Evolutionary conservation across 1,284 basidiomycete genomes (phyloP).

Genomic region (Malassezia sp.): DNA sequence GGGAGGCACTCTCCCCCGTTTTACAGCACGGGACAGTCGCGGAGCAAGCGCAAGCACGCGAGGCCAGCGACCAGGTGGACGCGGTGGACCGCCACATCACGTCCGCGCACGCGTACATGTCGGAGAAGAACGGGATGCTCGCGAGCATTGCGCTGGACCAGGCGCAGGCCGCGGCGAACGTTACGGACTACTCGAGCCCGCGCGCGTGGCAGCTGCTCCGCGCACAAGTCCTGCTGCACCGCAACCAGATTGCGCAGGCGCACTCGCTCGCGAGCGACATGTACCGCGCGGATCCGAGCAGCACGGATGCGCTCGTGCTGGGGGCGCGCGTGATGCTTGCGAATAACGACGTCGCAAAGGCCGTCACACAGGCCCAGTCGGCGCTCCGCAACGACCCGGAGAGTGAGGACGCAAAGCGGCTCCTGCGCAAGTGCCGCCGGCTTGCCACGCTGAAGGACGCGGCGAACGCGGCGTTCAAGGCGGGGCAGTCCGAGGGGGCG

Average conservation of each 20-base stretch:
- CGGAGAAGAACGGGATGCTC: slow-evolving; percentile 52
- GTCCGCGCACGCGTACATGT: slow-evolving; percentile 58
- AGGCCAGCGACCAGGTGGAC: slow-evolving; percentile 24
- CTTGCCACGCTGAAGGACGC: slow-evolving; percentile 73
- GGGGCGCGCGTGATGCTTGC: slow-evolving; percentile 70
- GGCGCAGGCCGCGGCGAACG: slow-evolving; percentile 22
- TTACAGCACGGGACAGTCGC: too few species aligned
- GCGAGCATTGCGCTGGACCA: slow-evolving; percentile 33
- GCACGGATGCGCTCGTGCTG: slow-evolving; percentile 68
- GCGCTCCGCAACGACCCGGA: slow-evolving; percentile 72
- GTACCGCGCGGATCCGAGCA: slow-evolving; percentile 59
- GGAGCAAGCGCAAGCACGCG: slow-evolving; percentile 22
- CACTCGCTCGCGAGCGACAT: slow-evolving; percentile 55
- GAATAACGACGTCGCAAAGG: slow-evolving; percentile 58
- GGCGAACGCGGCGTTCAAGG: slow-evolving; percentile 68
- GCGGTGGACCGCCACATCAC: slow-evolving; percentile 26
- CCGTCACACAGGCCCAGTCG: slow-evolving; percentile 60
- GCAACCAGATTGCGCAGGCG: slow-evolving; percentile 32
- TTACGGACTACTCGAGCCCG: slow-evolving; percentile 25
- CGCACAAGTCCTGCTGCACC: slow-evolving; percentile 24
- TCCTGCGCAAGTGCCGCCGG: slow-evolving; percentile 65
- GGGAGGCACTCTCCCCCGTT: too few species aligned
- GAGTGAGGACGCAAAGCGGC: slow-evolving; percentile 57
- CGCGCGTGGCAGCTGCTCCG: slow-evolving; percentile 26
- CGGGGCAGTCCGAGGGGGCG: slow-evolving; percentile 56